Base-by-base conservation (phyloP, 768 basidiomycete species). In the Podaxis sp. region DNA sequence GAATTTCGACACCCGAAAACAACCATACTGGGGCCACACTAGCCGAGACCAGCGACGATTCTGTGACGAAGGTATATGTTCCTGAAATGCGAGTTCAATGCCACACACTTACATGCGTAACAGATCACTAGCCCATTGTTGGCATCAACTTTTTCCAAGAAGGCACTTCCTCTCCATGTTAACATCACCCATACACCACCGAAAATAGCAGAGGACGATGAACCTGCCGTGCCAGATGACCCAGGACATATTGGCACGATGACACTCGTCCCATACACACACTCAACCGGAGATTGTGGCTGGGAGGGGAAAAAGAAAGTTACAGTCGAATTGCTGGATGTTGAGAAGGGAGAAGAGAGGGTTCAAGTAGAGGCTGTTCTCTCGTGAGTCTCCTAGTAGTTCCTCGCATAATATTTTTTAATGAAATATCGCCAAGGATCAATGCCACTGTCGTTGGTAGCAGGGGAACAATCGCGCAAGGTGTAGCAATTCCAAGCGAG, bases 291-390 rank as follows among this genome's bases (percentile, higher is more conserved):
- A 11, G 90, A 89, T 70, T 91, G 89, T 71, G 92, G 93, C 17
- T 94, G 92, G 92, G 93, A 92, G 72, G 91, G 88, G 2, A 83
- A 74, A 72, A 89, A 87, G 72, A 82, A 86, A 26, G 73, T 93
- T 63, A 80, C 78, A 1, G 79, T 94, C 56, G 88, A 91, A 68
- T 71, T 93, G 15, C 77, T 83, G 59, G 78, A 80, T 60, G 69
- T 76, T 0, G 82, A 84, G 15, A 79, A 73, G 13, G 84, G 76
- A 46, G 81, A 62, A n/a, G 77, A 80, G 58, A 86, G 82, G 72
- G 85, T 86, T 73, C 87, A 83, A 64, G 88, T 93, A 2, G 83
- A 89, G 68, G 88, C 93, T 11, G 85, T 83, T 80, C 72, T 94
- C 63, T 86, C 84, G 88, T 93, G 71, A 67, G 89, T 83, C 56